Evolutionary conservation across 2,329 filamentous ascomycete species (phyloP).

Genomic region (Fusarium sp.): DNA sequence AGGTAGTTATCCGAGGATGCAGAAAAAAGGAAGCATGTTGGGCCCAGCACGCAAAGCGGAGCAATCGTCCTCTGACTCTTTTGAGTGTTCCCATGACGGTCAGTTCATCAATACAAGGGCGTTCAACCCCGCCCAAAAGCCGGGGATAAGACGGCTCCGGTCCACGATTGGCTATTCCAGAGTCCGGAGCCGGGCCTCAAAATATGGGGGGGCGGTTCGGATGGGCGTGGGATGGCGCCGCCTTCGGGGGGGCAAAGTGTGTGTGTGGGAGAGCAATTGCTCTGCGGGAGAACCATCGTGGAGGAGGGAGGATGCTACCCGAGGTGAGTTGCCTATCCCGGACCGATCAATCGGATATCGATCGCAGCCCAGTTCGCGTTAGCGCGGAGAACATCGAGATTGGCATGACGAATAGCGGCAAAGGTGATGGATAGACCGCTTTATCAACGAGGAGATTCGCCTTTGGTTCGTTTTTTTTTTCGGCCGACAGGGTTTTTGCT

Average conservation of each 20-base stretch:
- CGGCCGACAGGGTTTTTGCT: constrained; percentile 3
- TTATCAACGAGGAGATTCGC: constrained; percentile 16
- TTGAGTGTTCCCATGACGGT: constrained; percentile 32
- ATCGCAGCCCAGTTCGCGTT: constrained; percentile 19
- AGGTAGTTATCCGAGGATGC: background rate
- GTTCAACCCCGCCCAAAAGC: constrained; percentile 29
- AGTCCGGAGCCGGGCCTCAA: constrained; percentile 42
- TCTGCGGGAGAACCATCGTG: constrained; percentile 21
- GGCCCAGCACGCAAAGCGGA: constrained; percentile 21
- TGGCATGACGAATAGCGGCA: constrained; percentile 24
- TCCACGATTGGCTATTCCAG: constrained; percentile 29
- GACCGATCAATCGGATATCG: constrained; percentile 27
- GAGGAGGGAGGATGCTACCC: constrained; percentile 17
- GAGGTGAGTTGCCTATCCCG: constrained; percentile 7
- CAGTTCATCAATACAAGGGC: constrained; percentile 12
- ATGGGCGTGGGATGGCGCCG: constrained; percentile 32
- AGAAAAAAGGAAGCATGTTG: constrained; percentile 1
- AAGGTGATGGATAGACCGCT: constrained; percentile 6
- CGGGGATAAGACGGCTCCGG: constrained; percentile 22
- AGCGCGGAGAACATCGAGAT: constrained; percentile 19
- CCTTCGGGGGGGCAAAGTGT: constrained; percentile 28
- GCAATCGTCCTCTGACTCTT: constrained; percentile 13
- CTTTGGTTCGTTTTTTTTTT: constrained; percentile 1
- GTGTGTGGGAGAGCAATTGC: background rate
- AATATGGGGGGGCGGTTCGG: constrained; percentile 30